Evolutionary conservation across 805 yeast genomes (phyloP).

Genomic region (Ogataea allantospora): DNA sequence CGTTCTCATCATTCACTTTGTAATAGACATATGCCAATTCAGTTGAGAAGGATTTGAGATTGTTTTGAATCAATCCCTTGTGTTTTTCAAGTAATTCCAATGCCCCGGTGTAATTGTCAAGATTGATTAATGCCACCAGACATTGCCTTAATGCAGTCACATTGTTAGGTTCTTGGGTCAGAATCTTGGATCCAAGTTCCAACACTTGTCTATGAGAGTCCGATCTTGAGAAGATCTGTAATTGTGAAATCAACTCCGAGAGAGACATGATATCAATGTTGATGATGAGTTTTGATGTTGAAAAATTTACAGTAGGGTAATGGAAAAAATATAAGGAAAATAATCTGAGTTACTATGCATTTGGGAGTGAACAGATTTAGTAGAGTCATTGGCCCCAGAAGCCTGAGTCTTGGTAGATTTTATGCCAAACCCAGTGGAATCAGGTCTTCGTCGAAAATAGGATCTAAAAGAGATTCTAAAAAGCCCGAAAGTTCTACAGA

Average conservation of each 20-base stretch:
- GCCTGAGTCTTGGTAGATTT: background rate
- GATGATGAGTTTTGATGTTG: conserved; percentile 4
- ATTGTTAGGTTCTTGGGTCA: conserved; percentile 31
- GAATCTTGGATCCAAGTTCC: conserved; percentile 29
- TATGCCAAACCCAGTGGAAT: background rate
- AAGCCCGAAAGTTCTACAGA: background rate
- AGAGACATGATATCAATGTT: conserved; percentile 20
- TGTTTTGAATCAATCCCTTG: conserved; percentile 10
- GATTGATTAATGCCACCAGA: conserved; percentile 56
- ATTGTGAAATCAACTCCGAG: conserved; percentile 34
- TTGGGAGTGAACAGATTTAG: background rate
- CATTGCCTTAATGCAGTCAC: conserved; percentile 38
- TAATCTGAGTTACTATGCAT: conserved; percentile 1
- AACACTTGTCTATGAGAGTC: conserved; percentile 37
- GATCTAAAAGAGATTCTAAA: background rate
- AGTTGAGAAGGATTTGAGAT: conserved; percentile 38
- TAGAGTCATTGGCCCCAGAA: background rate
- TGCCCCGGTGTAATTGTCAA: conserved; percentile 56
- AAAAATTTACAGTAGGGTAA: conserved; percentile 14
- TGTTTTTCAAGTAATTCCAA: conserved; percentile 38
- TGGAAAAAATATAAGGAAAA: conserved; percentile 2
- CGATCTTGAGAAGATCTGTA: conserved; percentile 35
- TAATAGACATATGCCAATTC: conserved; percentile 62
- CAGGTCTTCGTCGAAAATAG: background rate
- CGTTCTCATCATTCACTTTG: conserved; percentile 40